Percentiles rank a stretch among this genome's conserved stretches.
phyloP scores from a whole-genome alignment of 129 eudicot genomes.

The Saposhnikovia divaricata region DNA sequence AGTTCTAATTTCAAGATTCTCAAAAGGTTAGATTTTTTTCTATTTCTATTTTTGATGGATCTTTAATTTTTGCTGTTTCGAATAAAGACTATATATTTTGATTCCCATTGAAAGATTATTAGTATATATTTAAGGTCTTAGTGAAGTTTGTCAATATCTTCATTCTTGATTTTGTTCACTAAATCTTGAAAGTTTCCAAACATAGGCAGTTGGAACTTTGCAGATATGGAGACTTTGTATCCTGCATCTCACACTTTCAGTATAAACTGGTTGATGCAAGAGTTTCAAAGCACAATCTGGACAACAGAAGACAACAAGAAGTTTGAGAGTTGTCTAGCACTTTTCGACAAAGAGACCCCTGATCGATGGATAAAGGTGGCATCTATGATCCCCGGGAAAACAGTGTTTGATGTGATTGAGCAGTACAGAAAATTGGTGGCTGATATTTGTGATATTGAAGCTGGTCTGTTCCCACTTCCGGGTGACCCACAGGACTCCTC shows the following conservation, averaged over 20 bases:
- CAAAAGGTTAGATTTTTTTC: slow-evolving; percentile 5
- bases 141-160: slow-evolving; percentile 10
- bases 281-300: slow-evolving; percentile 29
- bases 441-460: slow-evolving; percentile 75
- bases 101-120: slow-evolving; percentile 23
- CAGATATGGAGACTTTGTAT: slow-evolving; percentile 34
- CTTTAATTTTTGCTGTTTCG: slow-evolving; percentile 16
- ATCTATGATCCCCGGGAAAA: slow-evolving; percentile 49
- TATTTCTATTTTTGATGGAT: background rate
- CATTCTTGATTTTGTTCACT: background rate
- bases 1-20: slow-evolving; percentile 8
- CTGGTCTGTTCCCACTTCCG: slow-evolving; percentile 62
- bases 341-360: slow-evolving; percentile 66
- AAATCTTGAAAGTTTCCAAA: background rate
- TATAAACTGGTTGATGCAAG: slow-evolving; percentile 21
- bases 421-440: slow-evolving; percentile 45
- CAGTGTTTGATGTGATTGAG: slow-evolving; percentile 37
- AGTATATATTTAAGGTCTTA: slow-evolving; percentile 12
- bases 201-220: background rate
- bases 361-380: slow-evolving; percentile 78
- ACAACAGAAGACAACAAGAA: slow-evolving; percentile 69
- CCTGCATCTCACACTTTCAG: slow-evolving; percentile 21
- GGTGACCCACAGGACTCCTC: slow-evolving; percentile 37
- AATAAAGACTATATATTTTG: slow-evolving; percentile 23
- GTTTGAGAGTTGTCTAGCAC: slow-evolving; percentile 78